Percentiles rank a stretch among this genome's conserved stretches.
Evolutionary conservation across 2,329 filamentous ascomycete species (phyloP).

Genomic region (Rutstroemia sp.): DNA sequence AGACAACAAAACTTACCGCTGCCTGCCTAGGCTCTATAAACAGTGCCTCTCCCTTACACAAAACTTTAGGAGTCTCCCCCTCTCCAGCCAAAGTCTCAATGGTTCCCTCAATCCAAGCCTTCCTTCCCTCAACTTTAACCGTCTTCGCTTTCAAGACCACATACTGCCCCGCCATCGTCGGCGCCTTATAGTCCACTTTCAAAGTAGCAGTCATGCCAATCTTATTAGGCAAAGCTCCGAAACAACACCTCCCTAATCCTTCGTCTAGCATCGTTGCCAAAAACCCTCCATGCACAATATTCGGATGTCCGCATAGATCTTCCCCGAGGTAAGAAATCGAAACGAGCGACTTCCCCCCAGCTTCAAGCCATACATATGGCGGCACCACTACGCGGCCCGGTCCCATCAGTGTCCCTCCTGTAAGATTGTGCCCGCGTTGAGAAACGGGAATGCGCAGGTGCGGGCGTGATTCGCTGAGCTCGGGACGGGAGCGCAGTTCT

Average conservation of each 20-base stretch:
- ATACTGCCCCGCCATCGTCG: conserved; percentile 67
- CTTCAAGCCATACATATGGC: conserved; percentile 69
- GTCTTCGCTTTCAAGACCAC: conserved; percentile 75
- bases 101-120: conserved; percentile 86
- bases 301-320: conserved; percentile 81
- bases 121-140: conserved; percentile 80
- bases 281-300: conserved; percentile 83
- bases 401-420: conserved; percentile 70
- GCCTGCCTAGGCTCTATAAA: conserved; percentile 86
- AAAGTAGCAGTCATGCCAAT: conserved; percentile 82
- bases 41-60: conserved; percentile 78
- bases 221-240: conserved; percentile 79
- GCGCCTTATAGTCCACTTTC: conserved; percentile 74
- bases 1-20: conserved; percentile 32
- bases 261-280: conserved; percentile 92
- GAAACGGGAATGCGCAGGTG: conserved; percentile 75
- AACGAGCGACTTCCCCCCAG: conserved; percentile 60
- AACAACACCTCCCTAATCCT: conserved; percentile 79
- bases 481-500: conserved; percentile 58
- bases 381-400: conserved; percentile 72
- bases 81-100: conserved; percentile 69
- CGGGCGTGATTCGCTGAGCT: conserved; percentile 70
- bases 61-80: conserved; percentile 54
- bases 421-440: conserved; percentile 69
- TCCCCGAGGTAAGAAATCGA: conserved; percentile 70